These are phyloP conservation scores for Fusarium buxicola DNA, from an alignment of 2,329 filamentous ascomycete species.

Conservation along the genomic window DNA sequence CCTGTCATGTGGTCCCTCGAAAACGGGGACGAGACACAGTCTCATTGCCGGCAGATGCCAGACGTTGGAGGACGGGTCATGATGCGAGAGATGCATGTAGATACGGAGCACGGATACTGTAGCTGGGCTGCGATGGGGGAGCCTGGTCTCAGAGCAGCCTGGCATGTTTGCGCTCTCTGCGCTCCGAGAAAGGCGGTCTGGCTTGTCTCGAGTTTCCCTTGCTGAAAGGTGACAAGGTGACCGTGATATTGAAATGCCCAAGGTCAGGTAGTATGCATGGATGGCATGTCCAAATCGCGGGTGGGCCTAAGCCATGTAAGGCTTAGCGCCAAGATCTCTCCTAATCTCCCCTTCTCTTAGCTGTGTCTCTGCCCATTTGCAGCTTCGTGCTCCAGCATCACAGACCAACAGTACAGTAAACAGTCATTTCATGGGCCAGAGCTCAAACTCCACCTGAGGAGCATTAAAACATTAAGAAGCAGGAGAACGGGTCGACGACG, in stretches of 20 bases:
- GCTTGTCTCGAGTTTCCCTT: slow-evolving; percentile 20
- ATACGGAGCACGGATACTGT: too few relatives aligned
- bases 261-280: slow-evolving; percentile 24
- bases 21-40: slow-evolving; percentile 29
- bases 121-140: slow-evolving; percentile 2
- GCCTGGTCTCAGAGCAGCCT: slow-evolving; percentile 24
- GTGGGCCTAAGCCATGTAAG: slow-evolving; percentile 19
- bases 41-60: slow-evolving; percentile 41
- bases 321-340: slow-evolving; percentile 34
- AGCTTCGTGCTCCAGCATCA: slow-evolving; percentile 12
- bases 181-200: slow-evolving; percentile 43
- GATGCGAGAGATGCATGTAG: slow-evolving; percentile 38
- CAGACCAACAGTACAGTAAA: slow-evolving; percentile 37
- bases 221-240: slow-evolving; percentile 17
- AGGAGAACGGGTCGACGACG: slow-evolving; percentile 30
- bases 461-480: background rate
- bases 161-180: slow-evolving; percentile 10
- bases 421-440: background rate
- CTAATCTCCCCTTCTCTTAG: slow-evolving; percentile 21
- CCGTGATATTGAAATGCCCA: slow-evolving; percentile 31
- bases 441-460: slow-evolving; percentile 31
- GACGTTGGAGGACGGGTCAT: slow-evolving; percentile 30
- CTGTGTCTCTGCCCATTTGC: slow-evolving; percentile 17
- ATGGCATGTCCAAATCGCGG: slow-evolving; percentile 39
- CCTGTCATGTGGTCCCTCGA: slow-evolving; percentile 14